phyloP scores from a whole-genome alignment of 2,329 filamentous ascomycete genomes.

The Calonectria honghensis region DNA sequence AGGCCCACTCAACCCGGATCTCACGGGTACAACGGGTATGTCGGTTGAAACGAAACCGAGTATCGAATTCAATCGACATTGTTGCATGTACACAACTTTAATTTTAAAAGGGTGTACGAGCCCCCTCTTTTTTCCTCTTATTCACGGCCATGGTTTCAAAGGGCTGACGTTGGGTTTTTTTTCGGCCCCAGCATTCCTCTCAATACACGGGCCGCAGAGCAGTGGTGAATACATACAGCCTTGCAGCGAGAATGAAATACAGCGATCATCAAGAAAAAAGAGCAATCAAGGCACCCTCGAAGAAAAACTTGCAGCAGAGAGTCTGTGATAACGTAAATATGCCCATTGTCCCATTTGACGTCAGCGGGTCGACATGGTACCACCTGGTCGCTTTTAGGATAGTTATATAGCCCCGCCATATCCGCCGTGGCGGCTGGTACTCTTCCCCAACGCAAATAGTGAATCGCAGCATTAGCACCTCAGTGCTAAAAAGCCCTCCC shows the following conservation, averaged over 20 bases:
- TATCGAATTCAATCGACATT: neutral
- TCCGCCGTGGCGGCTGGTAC: neutral
- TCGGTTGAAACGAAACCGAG: neutral
- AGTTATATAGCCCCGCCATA: constrained; percentile 13
- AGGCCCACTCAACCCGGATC: neutral
- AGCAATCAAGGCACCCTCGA: neutral
- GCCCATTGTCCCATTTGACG: neutral
- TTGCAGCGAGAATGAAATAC: neutral
- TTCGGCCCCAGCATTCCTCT: neutral
- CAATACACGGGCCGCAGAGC: neutral
- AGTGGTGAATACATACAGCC: neutral
- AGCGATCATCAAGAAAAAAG: neutral
- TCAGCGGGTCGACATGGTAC: neutral
- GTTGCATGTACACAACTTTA: neutral
- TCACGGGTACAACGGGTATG: neutral
- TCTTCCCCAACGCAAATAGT: neutral
- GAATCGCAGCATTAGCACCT: neutral
- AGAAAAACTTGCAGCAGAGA: neutral
- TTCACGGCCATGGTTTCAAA: neutral
- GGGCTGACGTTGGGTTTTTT: neutral
- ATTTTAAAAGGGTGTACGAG: neutral
- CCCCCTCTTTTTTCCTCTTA: neutral
- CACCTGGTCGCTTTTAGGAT: neutral
- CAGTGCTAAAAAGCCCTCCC: neutral
- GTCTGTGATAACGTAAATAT: neutral